Evolutionary conservation across 441 rosid genomes (phyloP).

Genomic region (Pelargonium cotyledonis): DNA sequence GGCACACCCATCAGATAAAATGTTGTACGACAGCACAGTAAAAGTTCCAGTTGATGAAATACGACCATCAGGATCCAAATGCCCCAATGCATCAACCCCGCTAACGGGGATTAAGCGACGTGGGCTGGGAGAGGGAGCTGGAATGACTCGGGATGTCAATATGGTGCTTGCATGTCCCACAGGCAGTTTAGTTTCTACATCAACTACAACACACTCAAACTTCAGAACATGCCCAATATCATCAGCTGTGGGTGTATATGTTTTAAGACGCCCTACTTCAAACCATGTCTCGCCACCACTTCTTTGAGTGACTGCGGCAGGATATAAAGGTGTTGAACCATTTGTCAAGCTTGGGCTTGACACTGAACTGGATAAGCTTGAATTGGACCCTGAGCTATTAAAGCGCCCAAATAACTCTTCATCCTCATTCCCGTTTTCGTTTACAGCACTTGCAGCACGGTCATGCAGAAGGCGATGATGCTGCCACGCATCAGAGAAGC

Average conservation of each 20-base stretch:
- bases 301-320: slow-evolving; percentile 69
- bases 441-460: slow-evolving; percentile 81
- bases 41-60: slow-evolving; percentile 72
- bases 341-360: slow-evolving; percentile 60
- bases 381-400: slow-evolving; percentile 54
- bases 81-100: slow-evolving; percentile 68
- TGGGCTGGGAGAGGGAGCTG: slow-evolving; percentile 94
- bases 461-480: slow-evolving; percentile 94
- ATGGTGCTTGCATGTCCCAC: slow-evolving; percentile 69
- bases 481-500: slow-evolving; percentile 98
- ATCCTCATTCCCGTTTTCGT: slow-evolving; percentile 80
- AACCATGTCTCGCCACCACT: slow-evolving; percentile 85
- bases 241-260: slow-evolving; percentile 90
- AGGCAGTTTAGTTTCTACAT: slow-evolving; percentile 62
- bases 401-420: slow-evolving; percentile 79
- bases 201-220: slow-evolving; percentile 89
- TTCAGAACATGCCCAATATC: slow-evolving; percentile 89
- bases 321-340: slow-evolving; percentile 82
- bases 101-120: slow-evolving; percentile 77
- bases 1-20: slow-evolving; percentile 82
- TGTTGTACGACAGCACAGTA: slow-evolving; percentile 91
- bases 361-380: slow-evolving; percentile 58
- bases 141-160: slow-evolving; percentile 92
- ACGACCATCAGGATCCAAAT: slow-evolving; percentile 69
- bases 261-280: slow-evolving; percentile 87